Conservation (phyloP, 2,329 filamentous ascomycete genomes). For the Claviceps africana region DNA sequence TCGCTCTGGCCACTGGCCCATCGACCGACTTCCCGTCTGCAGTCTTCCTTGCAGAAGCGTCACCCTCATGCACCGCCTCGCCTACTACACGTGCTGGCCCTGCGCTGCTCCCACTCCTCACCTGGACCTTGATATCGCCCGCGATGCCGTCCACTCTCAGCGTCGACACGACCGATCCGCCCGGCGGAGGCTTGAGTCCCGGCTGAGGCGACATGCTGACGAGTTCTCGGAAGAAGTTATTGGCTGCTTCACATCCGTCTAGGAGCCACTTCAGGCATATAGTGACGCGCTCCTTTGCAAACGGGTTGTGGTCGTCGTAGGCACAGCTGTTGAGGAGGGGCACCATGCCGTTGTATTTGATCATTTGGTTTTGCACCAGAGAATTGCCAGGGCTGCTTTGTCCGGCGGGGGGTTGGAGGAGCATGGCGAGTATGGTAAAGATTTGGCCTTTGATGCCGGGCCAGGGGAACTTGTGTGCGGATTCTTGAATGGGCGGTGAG, state of each 20-base stretch:
- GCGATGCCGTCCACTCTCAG: slow-evolving; percentile 41
- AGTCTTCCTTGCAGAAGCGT: slow-evolving; percentile 29
- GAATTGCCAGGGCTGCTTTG: slow-evolving; percentile 49
- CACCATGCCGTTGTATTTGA: slow-evolving; percentile 73
- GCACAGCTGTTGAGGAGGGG: slow-evolving; percentile 77
- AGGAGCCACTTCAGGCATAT: slow-evolving; percentile 76
- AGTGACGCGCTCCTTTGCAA: slow-evolving; percentile 81
- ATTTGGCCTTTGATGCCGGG: slow-evolving; percentile 79
- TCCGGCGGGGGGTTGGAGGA: slow-evolving; percentile 68
- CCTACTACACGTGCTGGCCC: slow-evolving; percentile 7
- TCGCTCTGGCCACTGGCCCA: slow-evolving; percentile 3
- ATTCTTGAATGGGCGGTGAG: slow-evolving; percentile 40
- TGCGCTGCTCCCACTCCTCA: slow-evolving; percentile 21
- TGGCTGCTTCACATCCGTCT: slow-evolving; percentile 60
- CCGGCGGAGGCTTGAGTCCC: slow-evolving; percentile 21
- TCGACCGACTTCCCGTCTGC: slow-evolving; percentile 26
- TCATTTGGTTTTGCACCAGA: slow-evolving; percentile 75
- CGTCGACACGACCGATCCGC: slow-evolving; percentile 25
- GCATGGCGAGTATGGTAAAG: slow-evolving; percentile 74
- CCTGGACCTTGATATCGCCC: slow-evolving; percentile 42
- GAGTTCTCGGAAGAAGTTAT: slow-evolving; percentile 54
- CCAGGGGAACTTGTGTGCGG: slow-evolving; percentile 51
- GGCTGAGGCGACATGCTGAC: slow-evolving; percentile 30
- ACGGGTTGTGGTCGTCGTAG: slow-evolving; percentile 87
- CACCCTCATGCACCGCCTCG: background rate